phyloP scores from a whole-genome alignment of 169 alveolate species.

The Theileria annulata region DNA sequence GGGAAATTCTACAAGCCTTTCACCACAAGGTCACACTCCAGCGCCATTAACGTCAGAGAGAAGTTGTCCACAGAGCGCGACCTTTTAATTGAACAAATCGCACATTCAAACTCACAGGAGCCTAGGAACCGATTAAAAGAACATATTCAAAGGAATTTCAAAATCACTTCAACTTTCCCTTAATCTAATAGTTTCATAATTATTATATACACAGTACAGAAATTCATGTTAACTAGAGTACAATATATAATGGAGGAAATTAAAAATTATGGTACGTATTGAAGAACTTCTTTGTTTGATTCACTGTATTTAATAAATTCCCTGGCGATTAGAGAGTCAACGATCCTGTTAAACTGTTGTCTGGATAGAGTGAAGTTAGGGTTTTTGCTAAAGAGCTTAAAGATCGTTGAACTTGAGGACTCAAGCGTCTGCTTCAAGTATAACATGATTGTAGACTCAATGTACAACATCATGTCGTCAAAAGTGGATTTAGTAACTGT shows the following conservation, averaged over 20 bases:
- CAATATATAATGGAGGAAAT: no score
- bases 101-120: slow-evolving; percentile 8
- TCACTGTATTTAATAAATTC: slow-evolving; percentile 36
- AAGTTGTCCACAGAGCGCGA: slow-evolving; percentile 29
- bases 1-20: slow-evolving; percentile 10
- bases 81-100: slow-evolving; percentile 51
- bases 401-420: slow-evolving; percentile 38
- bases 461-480: slow-evolving; percentile 41
- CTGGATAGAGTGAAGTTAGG: slow-evolving; percentile 25
- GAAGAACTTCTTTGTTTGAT: slow-evolving; percentile 18
- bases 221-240: no score
- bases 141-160: slow-evolving; percentile 36
- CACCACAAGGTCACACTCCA: slow-evolving; percentile 29
- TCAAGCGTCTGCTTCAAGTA: slow-evolving; percentile 46
- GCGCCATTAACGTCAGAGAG: not conserved
- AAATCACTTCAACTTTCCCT: slow-evolving; percentile 29
- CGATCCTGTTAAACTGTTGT: slow-evolving; percentile 51
- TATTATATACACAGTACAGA: not conserved
- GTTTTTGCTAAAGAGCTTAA: slow-evolving; percentile 43
- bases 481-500: not conserved
- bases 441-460: slow-evolving; percentile 60
- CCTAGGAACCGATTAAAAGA: slow-evolving; percentile 10
- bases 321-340: slow-evolving; percentile 51
- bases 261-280: slow-evolving; percentile 32
- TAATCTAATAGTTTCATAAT: not conserved